These are phyloP conservation scores for Xylaria sp. DNA, from an alignment of 2,329 filamentous ascomycete genomes.

Conservation along the genomic window DNA sequence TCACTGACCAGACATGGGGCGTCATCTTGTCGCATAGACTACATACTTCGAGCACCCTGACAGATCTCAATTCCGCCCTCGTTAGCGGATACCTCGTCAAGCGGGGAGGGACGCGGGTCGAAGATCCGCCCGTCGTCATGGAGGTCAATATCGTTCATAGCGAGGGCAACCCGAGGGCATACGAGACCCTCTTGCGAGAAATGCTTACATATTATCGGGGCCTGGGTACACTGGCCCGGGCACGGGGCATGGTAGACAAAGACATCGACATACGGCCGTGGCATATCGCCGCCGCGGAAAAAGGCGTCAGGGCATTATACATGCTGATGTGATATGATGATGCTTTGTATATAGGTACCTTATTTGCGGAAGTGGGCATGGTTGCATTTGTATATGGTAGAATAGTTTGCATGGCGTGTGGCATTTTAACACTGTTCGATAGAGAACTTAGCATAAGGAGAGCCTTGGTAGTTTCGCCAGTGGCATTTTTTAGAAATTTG, in stretches of 20 bases:
- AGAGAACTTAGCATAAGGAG: conserved; percentile 26
- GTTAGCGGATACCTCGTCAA: conserved; percentile 75
- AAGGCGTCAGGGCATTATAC: conserved; percentile 73
- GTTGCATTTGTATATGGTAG: conserved; percentile 31
- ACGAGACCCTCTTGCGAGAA: conserved; percentile 75
- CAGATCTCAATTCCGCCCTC: conserved; percentile 66
- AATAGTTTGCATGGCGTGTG: conserved; percentile 21
- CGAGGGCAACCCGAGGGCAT: conserved; percentile 62
- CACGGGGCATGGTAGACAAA: conserved; percentile 69
- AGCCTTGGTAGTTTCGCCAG: conserved; percentile 11
- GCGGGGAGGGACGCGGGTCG: conserved; percentile 63
- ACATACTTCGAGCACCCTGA: conserved; percentile 66
- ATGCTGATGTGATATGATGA: conserved; percentile 66
- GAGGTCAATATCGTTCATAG: conserved; percentile 72
- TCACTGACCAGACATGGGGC: conserved; percentile 80
- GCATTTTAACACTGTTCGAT: conserved; percentile 26
- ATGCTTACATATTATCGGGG: conserved; percentile 75
- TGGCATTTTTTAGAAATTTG: not conserved
- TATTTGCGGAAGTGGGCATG: not conserved
- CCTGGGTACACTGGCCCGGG: conserved; percentile 74
- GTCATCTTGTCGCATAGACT: conserved; percentile 74
- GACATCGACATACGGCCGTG: conserved; percentile 75
- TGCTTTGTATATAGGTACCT: not conserved
- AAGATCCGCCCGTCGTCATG: conserved; percentile 69
- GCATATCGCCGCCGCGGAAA: conserved; percentile 79